Evolutionary conservation across 2,329 filamentous ascomycete species (phyloP).

Genomic region (Epichloe amarillans): DNA sequence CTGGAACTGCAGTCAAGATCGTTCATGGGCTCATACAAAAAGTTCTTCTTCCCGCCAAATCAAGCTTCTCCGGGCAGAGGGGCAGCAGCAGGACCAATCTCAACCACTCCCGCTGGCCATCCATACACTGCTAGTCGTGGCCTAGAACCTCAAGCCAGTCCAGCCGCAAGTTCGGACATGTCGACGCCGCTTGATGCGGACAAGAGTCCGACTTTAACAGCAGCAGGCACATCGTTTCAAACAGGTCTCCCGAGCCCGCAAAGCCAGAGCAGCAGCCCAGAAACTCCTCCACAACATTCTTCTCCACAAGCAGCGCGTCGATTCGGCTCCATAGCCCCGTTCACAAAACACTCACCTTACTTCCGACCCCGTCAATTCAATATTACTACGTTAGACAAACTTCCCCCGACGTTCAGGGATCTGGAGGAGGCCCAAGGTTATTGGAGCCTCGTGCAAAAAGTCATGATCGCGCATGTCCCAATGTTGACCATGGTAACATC

Average conservation of each 20-base stretch:
- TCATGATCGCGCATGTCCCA: slow-evolving; percentile 24
- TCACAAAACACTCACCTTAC: slow-evolving; percentile 25
- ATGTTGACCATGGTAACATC: slow-evolving; percentile 19
- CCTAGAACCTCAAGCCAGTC: not conserved
- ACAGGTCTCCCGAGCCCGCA: slow-evolving; percentile 20
- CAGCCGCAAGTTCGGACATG: not conserved
- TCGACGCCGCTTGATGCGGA: slow-evolving; percentile 6
- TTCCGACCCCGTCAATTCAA: slow-evolving; percentile 19
- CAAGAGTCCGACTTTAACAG: slow-evolving; percentile 3
- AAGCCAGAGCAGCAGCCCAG: slow-evolving; percentile 18
- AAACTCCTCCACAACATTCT: slow-evolving; percentile 9
- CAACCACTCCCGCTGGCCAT: not conserved
- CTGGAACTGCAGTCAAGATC: slow-evolving; percentile 26
- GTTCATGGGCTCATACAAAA: slow-evolving; percentile 25
- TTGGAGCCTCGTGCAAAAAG: slow-evolving; percentile 24
- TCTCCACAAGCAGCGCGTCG: slow-evolving; percentile 9
- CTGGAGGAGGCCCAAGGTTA: slow-evolving; percentile 24
- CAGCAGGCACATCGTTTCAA: slow-evolving; percentile 4
- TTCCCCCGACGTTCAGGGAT: slow-evolving; percentile 19
- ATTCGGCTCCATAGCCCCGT: slow-evolving; percentile 21
- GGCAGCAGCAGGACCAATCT: not conserved
- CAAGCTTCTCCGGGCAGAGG: not conserved
- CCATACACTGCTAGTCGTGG: not conserved
- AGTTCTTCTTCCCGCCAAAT: slow-evolving; percentile 19
- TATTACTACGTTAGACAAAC: slow-evolving; percentile 18